Percentiles rank a stretch among this genome's conserved stretches.
phyloP scores from a whole-genome alignment of 441 rosid genomes.

The Macaranga tanarius region DNA sequence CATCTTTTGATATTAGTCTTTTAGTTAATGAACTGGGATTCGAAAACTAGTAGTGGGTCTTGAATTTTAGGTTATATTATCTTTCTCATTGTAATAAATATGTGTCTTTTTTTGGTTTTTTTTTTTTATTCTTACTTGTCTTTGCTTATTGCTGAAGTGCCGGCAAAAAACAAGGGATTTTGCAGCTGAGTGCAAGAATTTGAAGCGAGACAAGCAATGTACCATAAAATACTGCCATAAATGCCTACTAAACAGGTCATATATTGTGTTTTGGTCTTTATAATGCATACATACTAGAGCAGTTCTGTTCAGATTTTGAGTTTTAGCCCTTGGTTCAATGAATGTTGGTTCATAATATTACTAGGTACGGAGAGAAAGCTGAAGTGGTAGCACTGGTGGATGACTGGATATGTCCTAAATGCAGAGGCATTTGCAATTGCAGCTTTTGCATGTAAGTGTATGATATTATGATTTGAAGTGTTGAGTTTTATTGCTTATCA shows the following conservation, averaged over 20 bases:
- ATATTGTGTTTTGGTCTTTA: background rate
- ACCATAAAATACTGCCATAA: slow-evolving; percentile 58
- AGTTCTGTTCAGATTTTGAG: background rate
- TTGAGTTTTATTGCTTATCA: background rate
- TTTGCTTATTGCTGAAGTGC: slow-evolving; percentile 48
- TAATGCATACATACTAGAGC: background rate
- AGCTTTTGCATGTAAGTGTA: slow-evolving; percentile 72
- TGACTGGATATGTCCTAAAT: slow-evolving; percentile 85
- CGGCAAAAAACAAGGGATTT: slow-evolving; percentile 77
- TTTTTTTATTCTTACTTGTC: background rate
- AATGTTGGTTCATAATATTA: slow-evolving; percentile 17
- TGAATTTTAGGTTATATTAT: background rate
- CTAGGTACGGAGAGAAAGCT: slow-evolving; percentile 78
- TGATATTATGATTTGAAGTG: background rate
- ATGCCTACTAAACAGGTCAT: slow-evolving; percentile 70
- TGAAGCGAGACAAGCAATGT: slow-evolving; percentile 48
- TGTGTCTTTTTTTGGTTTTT: background rate
- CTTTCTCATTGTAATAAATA: background rate
- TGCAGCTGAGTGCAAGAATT: slow-evolving; percentile 52
- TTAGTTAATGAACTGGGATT: background rate
- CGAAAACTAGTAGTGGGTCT: background rate
- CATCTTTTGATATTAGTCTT: background rate
- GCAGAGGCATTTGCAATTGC: slow-evolving; percentile 81
- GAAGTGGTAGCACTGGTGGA: slow-evolving; percentile 47
- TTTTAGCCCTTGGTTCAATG: background rate